phyloP scores from a whole-genome alignment of 192 early-diverging fungal species.

The Coemansia sp. region DNA sequence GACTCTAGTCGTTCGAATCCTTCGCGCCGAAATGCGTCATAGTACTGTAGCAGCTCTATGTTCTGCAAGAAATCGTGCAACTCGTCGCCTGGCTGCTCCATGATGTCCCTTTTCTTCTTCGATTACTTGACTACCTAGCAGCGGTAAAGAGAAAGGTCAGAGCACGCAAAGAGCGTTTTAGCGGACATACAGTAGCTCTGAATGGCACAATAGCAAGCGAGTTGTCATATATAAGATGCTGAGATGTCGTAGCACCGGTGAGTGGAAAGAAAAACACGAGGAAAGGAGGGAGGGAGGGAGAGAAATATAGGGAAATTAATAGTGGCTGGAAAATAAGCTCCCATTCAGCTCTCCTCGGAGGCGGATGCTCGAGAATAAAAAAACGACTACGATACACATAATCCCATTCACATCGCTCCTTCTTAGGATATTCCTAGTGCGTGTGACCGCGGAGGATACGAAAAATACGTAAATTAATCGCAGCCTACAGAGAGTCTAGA shows the following conservation, averaged over 20 bases:
- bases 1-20: constrained; percentile 50
- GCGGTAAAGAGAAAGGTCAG: background rate
- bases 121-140: background rate
- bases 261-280: background rate
- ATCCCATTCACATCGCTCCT: background rate
- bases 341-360: background rate
- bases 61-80: constrained; percentile 28
- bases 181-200: background rate
- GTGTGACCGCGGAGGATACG: background rate
- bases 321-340: background rate
- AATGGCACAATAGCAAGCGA: background rate
- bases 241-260: background rate
- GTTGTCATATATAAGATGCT: background rate
- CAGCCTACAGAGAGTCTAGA: background rate
- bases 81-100: constrained; percentile 36
- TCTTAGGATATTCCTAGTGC: background rate
- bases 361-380: background rate
- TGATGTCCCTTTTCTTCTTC: constrained; percentile 3
- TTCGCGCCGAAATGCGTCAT: constrained; percentile 45
- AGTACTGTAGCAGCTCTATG: constrained; percentile 42
- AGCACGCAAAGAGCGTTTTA: background rate
- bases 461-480: background rate
- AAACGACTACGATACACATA: background rate
- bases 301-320: background rate
- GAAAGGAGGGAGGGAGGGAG: background rate